phyloP scores from a whole-genome alignment of 1,284 basidiomycete species.

The Rhizoctonia solani region DNA sequence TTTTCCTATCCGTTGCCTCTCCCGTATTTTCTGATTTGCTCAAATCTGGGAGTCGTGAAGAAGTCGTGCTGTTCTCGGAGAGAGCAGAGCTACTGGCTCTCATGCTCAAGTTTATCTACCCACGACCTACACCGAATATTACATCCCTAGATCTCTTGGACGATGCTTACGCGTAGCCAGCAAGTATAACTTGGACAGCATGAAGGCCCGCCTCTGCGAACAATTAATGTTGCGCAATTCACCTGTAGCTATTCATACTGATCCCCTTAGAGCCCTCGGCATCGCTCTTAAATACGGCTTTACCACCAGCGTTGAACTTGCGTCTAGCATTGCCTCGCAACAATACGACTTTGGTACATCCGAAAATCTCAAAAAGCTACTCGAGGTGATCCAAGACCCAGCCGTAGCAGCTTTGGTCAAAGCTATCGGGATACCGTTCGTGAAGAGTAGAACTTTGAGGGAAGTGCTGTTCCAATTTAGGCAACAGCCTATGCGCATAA shows the following conservation, averaged over 20 bases:
- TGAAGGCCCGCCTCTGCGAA: not conserved
- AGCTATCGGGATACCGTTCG: not conserved
- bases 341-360: not conserved
- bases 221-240: not conserved
- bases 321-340: not conserved
- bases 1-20: conserved; percentile 14
- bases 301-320: not conserved
- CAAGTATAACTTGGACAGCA: not conserved
- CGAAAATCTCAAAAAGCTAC: not conserved
- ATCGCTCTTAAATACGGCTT: not conserved
- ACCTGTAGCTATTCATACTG: not conserved
- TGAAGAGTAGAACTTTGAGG: not conserved
- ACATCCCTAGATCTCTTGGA: not conserved
- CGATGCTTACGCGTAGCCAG: not conserved
- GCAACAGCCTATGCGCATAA: not conserved
- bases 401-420: not conserved
- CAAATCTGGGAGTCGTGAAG: not conserved
- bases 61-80: not conserved
- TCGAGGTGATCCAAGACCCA: not conserved
- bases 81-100: not conserved
- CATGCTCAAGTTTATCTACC: conserved; percentile 5
- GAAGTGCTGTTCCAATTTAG: not conserved
- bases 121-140: not conserved
- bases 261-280: not conserved
- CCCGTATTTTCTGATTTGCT: not conserved